Evolutionary conservation across 176 grass and related monocot species (phyloP), one percentile per base, ranked within the genome.

Genomic region (Eragrostis curvula): DNA sequence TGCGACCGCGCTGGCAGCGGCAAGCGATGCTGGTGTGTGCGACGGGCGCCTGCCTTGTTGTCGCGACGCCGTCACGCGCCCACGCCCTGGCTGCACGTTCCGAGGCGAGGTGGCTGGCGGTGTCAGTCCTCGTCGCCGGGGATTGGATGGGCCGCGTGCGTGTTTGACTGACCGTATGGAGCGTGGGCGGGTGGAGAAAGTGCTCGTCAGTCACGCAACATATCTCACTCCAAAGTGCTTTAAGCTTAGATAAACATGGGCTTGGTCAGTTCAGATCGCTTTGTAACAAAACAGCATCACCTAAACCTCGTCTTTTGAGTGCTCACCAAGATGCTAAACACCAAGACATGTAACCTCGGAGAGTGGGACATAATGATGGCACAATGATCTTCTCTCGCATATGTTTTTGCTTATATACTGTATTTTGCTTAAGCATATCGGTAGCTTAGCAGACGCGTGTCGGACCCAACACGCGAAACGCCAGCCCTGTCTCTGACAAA

Each of bases 1-100:
- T 14, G 62, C 3, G 62, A 4, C 67, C 32, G 32, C 32, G 32
- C 32, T 24, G 68, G 10, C 40, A 45, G 21, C 32, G 32, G 32
- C 32, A 36, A 36, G 32, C 32, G 32, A 36, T 36, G 32, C 32
- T 12, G 29, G 30, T 3, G 25, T 13, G 15, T 12, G 65, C 65
- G n/a, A 52, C 70, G 25, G 70, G 11, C 25, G n/a, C n/a, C n/a
- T n/a, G 45, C 46, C 25, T 9, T 51, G 16, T 73, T 47, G 67
- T 28, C 32, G 32, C 32, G 32, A 36, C 32, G 62, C 77, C 17
- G 12, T 67, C 30, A 10, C 65, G 23, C 78, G 78, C 49, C 64
- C 78, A 29, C 78, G 36, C 66, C 50, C 68, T 21, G 78, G 78
- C 68, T 5, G 79, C 48, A 18, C 30, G 64, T 42, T 50, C 61